Evolutionary conservation across 75 land plant species (phyloP), one percentile per base, ranked within the genome.

Genomic region (Sequoiadendron giganteum): DNA sequence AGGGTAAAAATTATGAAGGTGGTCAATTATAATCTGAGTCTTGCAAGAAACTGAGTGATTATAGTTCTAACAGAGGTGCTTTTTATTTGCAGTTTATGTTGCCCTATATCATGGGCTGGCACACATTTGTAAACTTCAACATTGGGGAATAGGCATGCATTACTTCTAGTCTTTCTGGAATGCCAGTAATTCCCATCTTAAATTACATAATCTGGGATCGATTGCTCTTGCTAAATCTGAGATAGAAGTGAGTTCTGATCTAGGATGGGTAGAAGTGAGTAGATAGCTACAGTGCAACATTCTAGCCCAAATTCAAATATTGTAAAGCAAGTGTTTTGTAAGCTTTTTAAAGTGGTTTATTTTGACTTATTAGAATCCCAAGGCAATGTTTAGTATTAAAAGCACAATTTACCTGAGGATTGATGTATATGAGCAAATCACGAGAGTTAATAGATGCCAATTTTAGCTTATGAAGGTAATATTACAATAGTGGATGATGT

Each of bases 31-130:
- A 19, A 18, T 81, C 32, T 81, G 10, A 7, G 3, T 13, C 15
- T 48, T 83, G 85, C 40, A 34, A 83, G 30, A 48, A 25, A 32
- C 1, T 48, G 43, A 38, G 5, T n/a, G 43, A 81, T 32, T 19
- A 32, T 81, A 21, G 83, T 30, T 48, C 7, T 83, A 38, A 48
- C 25, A 11, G 13, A n/a, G 43, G 52, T 40, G n/a, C 68, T 91
- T 47, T 36, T 5, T 21, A 19, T 32, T 38, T 89, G 89, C 94
- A 95, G 96, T 95, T 84, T 81, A 91, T 94, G 16, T 32, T 95
- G 85, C 96, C 96, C 28, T 91, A 94, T 83, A 90, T 95, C 32
- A n/a, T 95, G 77, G 95, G 96, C 81, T 95, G 95, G 95, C 91
- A 95, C 89, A 90, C 95, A 21, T 93, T 83, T 85, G 92, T 88